Evolutionary conservation across 2,329 filamentous ascomycete species (phyloP).

Genomic region (Apiospora hydei): DNA sequence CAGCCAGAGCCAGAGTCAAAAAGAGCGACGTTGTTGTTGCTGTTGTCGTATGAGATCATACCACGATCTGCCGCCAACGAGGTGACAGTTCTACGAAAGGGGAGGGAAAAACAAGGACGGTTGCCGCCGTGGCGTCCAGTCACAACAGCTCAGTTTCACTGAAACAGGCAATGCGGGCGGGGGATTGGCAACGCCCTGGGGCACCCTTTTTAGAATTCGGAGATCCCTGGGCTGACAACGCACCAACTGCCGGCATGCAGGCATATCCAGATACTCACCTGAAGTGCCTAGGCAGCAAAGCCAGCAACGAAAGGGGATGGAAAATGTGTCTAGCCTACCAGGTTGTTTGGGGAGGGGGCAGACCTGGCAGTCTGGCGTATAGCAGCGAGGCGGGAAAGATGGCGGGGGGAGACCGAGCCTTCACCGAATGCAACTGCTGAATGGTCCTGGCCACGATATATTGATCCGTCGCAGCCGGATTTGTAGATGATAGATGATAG

Average conservation of each 20-base stretch:
- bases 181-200: neutral
- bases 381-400: neutral
- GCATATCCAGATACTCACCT: neutral
- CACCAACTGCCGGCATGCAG: slow-evolving; percentile 9
- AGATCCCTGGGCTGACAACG: slow-evolving; percentile 11
- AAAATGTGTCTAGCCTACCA: neutral
- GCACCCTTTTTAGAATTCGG: neutral
- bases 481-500: neutral
- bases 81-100: neutral
- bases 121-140: neutral
- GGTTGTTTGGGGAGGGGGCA: neutral
- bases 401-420: neutral
- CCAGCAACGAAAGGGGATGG: neutral
- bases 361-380: neutral
- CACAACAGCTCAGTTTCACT: neutral
- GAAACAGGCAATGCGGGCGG: slow-evolving; percentile 17
- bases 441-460: neutral
- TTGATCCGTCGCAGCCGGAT: neutral
- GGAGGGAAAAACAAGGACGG: neutral
- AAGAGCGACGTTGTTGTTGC: too few species aligned
- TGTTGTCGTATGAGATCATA: slow-evolving; percentile 11
- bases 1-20: neutral
- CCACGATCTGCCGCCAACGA: slow-evolving; percentile 19
- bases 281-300: neutral
- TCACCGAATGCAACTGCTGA: neutral